A percentile compares a stretch with the other conserved stretches of the same genome.
These are phyloP conservation scores for Tillandsia fasciculata DNA, from an alignment of 176 grass and related monocot genomes.

Conservation along the genomic window DNA sequence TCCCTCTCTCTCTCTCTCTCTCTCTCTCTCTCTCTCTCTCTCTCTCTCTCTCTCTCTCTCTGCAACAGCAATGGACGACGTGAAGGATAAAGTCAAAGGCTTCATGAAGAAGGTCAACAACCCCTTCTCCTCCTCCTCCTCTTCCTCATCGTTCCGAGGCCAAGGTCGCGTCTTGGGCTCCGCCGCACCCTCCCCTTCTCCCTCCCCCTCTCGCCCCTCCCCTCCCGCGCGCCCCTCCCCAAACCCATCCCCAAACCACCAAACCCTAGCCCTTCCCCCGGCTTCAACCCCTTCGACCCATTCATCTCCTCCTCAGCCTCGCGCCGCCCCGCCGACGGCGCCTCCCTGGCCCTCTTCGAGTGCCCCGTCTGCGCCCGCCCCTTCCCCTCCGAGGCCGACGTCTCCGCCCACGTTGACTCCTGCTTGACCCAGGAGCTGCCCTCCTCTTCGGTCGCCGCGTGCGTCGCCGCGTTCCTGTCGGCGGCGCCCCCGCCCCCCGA, in stretches of 20 bases:
- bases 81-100: conserved; percentile 89
- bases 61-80: conserved; percentile 22
- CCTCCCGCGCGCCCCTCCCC: neutral
- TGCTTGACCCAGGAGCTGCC: conserved; percentile 32
- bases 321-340: conserved; percentile 17
- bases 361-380: conserved; percentile 48
- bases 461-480: conserved; percentile 50
- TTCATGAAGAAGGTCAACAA: conserved; percentile 83
- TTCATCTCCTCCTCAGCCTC: conserved; percentile 36
- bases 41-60: no score
- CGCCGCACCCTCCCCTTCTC: neutral
- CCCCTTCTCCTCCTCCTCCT: conserved; percentile 47
- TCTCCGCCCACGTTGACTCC: conserved; percentile 57
- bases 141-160: conserved; percentile 46
- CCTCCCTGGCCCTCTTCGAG: conserved; percentile 12
- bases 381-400: conserved; percentile 49
- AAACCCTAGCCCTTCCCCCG: conserved; percentile 29
- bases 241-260: conserved; percentile 18
- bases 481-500: conserved; percentile 32
- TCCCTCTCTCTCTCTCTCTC: no score
- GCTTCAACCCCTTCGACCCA: conserved; percentile 38
- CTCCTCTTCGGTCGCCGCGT: neutral
- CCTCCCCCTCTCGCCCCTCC: conserved; percentile 14
- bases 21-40: no score
- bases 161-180: conserved; percentile 65